Evolutionary conservation across 257 asterid species (phyloP), one percentile per base, ranked within the genome.

Genomic region (Ophiorrhiza pumila): DNA sequence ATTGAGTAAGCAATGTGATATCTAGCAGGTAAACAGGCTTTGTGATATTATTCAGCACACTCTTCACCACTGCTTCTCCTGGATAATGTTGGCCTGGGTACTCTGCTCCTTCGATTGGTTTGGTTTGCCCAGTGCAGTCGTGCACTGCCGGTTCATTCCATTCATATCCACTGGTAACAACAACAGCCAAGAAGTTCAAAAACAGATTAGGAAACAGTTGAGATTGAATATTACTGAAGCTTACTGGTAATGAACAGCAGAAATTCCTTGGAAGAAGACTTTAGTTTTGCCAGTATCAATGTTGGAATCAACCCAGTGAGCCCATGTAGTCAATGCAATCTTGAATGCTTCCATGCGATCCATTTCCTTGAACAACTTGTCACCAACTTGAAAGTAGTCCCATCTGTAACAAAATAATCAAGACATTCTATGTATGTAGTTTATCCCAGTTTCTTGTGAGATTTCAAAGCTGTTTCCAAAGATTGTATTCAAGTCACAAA

Each of bases 191-290:
- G 1, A 71, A 3, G 25, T 18, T 23, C 61, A 7, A 57, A 5
- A 55, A 27, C 66, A 74, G 71, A 39, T 49, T 17, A 60, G 31
- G 45, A 69, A 65, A 58, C 25, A 27, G 35, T 14, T 34, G 7
- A 42, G 18, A 23, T 5, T 2, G 12, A 41, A 59, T 49, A 49
- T 8, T 4, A 6, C 0, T 14, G 67, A 8, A 63, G 35, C 86
- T 87, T 85, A 90, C 96, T 47, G 74, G 72, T 82, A 82, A 77
- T 92, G 98, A 10, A 74, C 72, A 0, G 92, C 71, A 27, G 98
- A 90, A 42, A 90, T 83, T 71, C 97, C 96, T 58, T 88, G 97
- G 69, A 83, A 91, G 43, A 91, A 87, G 29, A 91, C 96, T 10
- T 32, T 77, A 17, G 89, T 85, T 75, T 74, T 76, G 61, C 63